A percentile compares a stretch with the other conserved stretches of the same genome.
phyloP scores from a whole-genome alignment of 2,329 filamentous ascomycete genomes.

The Cercospora brassicicola region DNA sequence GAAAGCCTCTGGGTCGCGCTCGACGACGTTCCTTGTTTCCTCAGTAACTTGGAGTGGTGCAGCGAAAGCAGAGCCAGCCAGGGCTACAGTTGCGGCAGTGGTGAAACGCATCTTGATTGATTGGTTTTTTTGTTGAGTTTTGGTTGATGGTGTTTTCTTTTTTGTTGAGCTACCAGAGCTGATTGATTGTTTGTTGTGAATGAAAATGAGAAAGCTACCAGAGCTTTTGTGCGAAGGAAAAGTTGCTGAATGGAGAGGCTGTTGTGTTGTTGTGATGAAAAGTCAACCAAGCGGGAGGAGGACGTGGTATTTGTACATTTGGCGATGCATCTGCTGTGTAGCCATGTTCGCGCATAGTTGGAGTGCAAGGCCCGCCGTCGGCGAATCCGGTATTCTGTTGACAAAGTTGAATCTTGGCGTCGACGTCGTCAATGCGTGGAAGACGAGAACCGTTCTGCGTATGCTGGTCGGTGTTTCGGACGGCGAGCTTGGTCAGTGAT shows the following conservation, averaged over 20 bases:
- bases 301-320: neutral
- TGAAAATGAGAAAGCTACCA: neutral
- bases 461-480: neutral
- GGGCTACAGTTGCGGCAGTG: neutral
- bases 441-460: neutral
- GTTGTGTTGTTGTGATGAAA: neutral
- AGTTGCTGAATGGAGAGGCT: neutral
- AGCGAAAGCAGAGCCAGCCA: neutral
- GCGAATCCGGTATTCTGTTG: neutral
- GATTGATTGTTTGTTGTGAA: neutral
- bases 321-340: neutral
- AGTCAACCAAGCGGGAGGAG: neutral
- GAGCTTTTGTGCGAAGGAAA: neutral
- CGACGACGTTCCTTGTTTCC: neutral
- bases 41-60: neutral
- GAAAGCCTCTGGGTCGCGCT: neutral
- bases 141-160: neutral
- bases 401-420: neutral
- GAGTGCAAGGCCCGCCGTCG: neutral
- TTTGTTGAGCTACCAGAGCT: constrained; percentile 1
- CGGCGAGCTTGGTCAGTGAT: neutral
- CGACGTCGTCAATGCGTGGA: neutral
- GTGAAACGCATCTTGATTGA: constrained; percentile 1
- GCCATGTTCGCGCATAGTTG: neutral
- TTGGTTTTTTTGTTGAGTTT: neutral